phyloP scores from a whole-genome alignment of 2,329 filamentous ascomycete genomes.

The Ophioceras dolichostomum region DNA sequence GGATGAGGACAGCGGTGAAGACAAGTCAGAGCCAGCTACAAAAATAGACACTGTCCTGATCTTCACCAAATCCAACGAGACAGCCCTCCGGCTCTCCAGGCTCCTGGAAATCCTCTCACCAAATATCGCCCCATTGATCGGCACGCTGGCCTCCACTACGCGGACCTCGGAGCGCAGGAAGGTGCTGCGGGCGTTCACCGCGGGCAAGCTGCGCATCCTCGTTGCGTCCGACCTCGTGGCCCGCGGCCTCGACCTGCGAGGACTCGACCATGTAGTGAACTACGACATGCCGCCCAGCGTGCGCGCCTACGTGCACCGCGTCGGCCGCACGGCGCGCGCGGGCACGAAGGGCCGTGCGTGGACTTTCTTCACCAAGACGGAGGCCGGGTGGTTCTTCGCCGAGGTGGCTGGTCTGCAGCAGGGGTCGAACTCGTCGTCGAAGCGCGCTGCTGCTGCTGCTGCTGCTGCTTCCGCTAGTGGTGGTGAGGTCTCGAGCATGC shows the following conservation, averaged over 20 bases:
- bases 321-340: constrained; percentile 80
- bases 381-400: constrained; percentile 87
- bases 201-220: constrained; percentile 55
- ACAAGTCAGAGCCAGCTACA: constrained; percentile 4
- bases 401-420: constrained; percentile 53
- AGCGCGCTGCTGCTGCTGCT: constrained; percentile 33
- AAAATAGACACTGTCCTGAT: constrained; percentile 45
- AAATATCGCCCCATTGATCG: constrained; percentile 41
- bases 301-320: constrained; percentile 79
- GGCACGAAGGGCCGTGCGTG: constrained; percentile 66
- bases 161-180: constrained; percentile 59
- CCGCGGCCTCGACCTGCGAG: constrained; percentile 73
- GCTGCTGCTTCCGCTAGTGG: constrained; percentile 18
- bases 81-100: constrained; percentile 73
- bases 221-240: constrained; percentile 91
- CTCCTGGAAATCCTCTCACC: constrained; percentile 59
- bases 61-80: constrained; percentile 85
- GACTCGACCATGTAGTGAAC: constrained; percentile 77
- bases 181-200: constrained; percentile 53
- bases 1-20: constrained; percentile 15
- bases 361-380: constrained; percentile 72
- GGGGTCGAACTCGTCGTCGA: too few relatives aligned
- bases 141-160: constrained; percentile 66
- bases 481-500: constrained; percentile 7
- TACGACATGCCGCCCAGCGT: constrained; percentile 81